A percentile compares a stretch with the other conserved stretches of the same genome.
Conservation (phyloP, 2,329 filamentous ascomycete genomes). For the Paramyrothecium roridum region DNA sequence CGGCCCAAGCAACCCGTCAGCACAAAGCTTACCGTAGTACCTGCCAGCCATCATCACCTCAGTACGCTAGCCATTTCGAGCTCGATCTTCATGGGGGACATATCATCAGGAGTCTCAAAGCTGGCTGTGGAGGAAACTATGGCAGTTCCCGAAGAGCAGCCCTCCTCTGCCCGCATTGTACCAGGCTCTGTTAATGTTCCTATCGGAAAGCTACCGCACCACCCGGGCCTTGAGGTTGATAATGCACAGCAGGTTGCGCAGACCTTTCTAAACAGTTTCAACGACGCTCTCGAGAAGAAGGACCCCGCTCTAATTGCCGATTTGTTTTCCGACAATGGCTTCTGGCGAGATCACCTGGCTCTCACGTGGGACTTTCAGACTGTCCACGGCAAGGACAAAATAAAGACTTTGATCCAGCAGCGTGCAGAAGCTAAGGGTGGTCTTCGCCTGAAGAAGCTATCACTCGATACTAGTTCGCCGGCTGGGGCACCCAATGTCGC, state of each 20-base stretch:
- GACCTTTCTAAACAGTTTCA: slow-evolving; percentile 35
- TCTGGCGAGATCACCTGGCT: slow-evolving; percentile 57
- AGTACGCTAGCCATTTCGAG: too few relatives aligned
- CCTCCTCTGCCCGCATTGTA: slow-evolving; percentile 23
- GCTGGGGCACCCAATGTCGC: slow-evolving; percentile 39
- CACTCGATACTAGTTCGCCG: slow-evolving; percentile 41
- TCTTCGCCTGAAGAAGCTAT: slow-evolving; percentile 38
- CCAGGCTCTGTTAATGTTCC: slow-evolving; percentile 54
- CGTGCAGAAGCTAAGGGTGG: slow-evolving; percentile 32
- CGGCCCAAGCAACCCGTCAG: too few relatives aligned
- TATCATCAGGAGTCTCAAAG: too few relatives aligned
- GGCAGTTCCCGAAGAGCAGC: slow-evolving; percentile 8
- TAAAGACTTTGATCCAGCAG: slow-evolving; percentile 9
- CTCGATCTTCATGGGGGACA: too few relatives aligned
- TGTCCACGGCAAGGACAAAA: slow-evolving; percentile 31
- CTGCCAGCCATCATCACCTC: too few relatives aligned
- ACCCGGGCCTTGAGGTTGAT: slow-evolving; percentile 18
- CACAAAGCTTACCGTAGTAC: too few relatives aligned
- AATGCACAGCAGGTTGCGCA: slow-evolving; percentile 35
- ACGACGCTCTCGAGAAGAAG: slow-evolving; percentile 30
- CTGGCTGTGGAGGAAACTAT: not conserved
- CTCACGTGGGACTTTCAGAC: slow-evolving; percentile 56
- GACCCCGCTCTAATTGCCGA: slow-evolving; percentile 28
- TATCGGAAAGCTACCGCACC: slow-evolving; percentile 38
- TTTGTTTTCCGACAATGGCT: slow-evolving; percentile 44